Conservation (phyloP, 176 grass and related monocot genomes). For the Triticum monococcum region DNA sequence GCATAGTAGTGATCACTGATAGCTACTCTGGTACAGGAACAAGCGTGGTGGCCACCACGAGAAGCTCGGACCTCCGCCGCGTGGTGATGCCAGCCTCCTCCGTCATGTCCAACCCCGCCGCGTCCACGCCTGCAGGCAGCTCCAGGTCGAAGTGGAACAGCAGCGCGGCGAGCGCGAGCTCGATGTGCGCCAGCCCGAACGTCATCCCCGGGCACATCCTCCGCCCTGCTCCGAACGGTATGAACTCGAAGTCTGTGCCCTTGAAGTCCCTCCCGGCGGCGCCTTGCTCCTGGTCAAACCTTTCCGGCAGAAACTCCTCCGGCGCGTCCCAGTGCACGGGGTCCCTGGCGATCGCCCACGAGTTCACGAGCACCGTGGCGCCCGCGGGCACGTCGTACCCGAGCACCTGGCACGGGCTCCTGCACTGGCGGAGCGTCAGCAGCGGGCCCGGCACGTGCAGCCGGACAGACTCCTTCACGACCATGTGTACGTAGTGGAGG, state of each 20-base stretch:
- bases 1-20: background rate
- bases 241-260: slow-evolving; percentile 46
- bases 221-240: slow-evolving; percentile 43
- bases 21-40: background rate
- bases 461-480: slow-evolving; percentile 58
- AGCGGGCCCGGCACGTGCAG: slow-evolving; percentile 49
- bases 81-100: slow-evolving; percentile 28
- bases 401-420: slow-evolving; percentile 18
- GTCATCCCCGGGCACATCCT: slow-evolving; percentile 52
- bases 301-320: slow-evolving; percentile 45
- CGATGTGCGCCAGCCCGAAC: slow-evolving; percentile 47
- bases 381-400: slow-evolving; percentile 37
- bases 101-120: slow-evolving; percentile 37
- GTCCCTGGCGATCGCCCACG: slow-evolving; percentile 57
- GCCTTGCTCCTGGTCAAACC: slow-evolving; percentile 12
- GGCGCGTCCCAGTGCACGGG: slow-evolving; percentile 33
- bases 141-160: slow-evolving; percentile 58
- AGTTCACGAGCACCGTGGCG: slow-evolving; percentile 39
- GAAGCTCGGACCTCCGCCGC: background rate
- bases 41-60: background rate
- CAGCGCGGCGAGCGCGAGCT: slow-evolving; percentile 44
- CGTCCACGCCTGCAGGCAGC: background rate
- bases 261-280: slow-evolving; percentile 23
- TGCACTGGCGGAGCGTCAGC: slow-evolving; percentile 24
- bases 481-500: slow-evolving; percentile 30